Conservation (phyloP, 495 filamentous ascomycete genomes). For the Aspergillus haitiensis region DNA sequence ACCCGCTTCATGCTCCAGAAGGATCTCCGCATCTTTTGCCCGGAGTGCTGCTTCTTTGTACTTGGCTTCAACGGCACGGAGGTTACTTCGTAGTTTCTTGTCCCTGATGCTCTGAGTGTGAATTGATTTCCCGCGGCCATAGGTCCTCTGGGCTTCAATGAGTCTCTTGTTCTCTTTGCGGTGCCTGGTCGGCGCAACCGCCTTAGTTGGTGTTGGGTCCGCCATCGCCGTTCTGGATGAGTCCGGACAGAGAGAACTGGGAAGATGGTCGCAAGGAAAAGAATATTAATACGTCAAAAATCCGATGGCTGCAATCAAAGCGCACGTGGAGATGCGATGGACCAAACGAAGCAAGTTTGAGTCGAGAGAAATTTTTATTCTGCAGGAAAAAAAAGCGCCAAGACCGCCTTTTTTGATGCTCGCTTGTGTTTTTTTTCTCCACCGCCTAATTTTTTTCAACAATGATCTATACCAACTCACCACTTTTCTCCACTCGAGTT, state of each 20-base stretch:
- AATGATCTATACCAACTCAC: conserved; percentile 14
- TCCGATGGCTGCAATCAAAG: background rate
- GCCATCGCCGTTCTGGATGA: conserved; percentile 17
- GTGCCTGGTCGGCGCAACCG: conserved; percentile 34
- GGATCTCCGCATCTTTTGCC: conserved; percentile 92
- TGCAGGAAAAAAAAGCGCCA: conserved; percentile 30
- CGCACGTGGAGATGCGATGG: conserved; percentile 6
- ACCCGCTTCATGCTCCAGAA: conserved; percentile 82
- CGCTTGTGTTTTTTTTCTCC: conserved; percentile 25
- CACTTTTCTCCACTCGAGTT: conserved; percentile 12
- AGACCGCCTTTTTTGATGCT: conserved; percentile 26
- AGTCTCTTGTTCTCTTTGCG: conserved; percentile 43
- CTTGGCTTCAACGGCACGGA: conserved; percentile 74
- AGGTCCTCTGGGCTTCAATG: conserved; percentile 69
- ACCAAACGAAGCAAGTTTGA: conserved; percentile 31
- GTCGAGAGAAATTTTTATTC: conserved; percentile 30
- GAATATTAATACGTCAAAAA: too few species aligned
- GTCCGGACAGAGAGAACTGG: background rate
- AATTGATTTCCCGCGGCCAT: conserved; percentile 80
- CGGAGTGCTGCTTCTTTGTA: conserved; percentile 76
- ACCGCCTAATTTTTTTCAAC: conserved; percentile 27
- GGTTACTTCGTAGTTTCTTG: conserved; percentile 83
- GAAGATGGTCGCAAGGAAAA: conserved; percentile 9
- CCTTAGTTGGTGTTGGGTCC: conserved; percentile 36
- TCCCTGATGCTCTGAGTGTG: conserved; percentile 61